Conservation (phyloP, 179 eudicot genomes). For the Spinacia oleracea region DNA sequence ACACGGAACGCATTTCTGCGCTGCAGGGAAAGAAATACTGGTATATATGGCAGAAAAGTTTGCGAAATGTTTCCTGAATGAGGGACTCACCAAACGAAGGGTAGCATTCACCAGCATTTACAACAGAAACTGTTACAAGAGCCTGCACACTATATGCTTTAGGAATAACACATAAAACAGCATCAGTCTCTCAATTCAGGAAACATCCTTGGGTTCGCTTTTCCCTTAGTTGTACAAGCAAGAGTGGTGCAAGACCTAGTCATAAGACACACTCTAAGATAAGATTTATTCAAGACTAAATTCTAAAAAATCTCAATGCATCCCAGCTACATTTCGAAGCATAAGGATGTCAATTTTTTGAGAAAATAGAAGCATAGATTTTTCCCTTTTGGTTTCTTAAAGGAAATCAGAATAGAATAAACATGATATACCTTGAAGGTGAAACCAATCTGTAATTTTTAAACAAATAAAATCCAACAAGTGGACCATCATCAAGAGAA, state of each 20-base stretch:
- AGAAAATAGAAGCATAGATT: not conserved
- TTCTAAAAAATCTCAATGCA: not conserved
- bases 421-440: not conserved
- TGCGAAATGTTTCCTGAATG: not conserved
- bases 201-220: not conserved
- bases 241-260: not conserved
- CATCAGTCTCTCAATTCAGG: not conserved
- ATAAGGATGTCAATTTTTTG: not conserved
- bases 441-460: not conserved
- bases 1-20: not conserved
- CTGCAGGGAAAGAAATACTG: not conserved
- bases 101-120: not conserved
- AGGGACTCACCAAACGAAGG: conserved; percentile 1
- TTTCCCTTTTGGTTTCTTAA: not conserved
- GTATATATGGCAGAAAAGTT: not conserved
- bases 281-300: not conserved
- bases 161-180: not conserved
- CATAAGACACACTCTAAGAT: not conserved
- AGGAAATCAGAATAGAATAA: not conserved
- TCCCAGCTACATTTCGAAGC: not conserved
- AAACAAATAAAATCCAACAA: not conserved
- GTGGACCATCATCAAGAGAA: not conserved
- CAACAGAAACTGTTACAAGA: not conserved
- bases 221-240: not conserved
- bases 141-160: not conserved